These are phyloP conservation scores for Drechmeria coniospora DNA, from an alignment of 2,329 filamentous ascomycete species.

Conservation along the genomic window DNA sequence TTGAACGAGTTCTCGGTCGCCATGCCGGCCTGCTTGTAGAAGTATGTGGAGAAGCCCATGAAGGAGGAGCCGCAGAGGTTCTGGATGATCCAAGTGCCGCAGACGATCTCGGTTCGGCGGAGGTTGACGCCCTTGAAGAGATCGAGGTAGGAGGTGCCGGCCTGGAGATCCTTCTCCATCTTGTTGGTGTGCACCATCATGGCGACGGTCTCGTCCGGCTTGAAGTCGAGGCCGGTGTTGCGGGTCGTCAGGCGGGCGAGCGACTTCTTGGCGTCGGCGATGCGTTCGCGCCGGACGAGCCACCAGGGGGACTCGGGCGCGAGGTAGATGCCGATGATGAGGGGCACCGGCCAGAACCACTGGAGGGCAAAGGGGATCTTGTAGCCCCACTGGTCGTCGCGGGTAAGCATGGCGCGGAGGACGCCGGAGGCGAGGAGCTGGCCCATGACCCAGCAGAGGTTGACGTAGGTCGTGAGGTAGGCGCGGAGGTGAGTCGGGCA, in stretches of 20 bases:
- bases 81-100: constrained; percentile 27
- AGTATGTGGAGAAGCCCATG: constrained; percentile 45
- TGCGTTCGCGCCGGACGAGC: constrained; percentile 25
- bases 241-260: constrained; percentile 24
- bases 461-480: constrained; percentile 32
- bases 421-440: constrained; percentile 30
- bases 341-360: constrained; percentile 31
- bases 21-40: constrained; percentile 28
- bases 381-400: constrained; percentile 26
- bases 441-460: constrained; percentile 34
- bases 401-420: constrained; percentile 21
- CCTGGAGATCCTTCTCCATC: constrained; percentile 24
- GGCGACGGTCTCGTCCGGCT: constrained; percentile 27
- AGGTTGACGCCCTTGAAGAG: constrained; percentile 31
- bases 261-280: constrained; percentile 22
- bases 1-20: constrained; percentile 20
- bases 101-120: constrained; percentile 29
- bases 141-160: constrained; percentile 27
- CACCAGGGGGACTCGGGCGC: constrained; percentile 37
- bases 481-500: constrained; percentile 29
- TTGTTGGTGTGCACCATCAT: constrained; percentile 37
- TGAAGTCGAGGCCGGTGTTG: constrained; percentile 17
- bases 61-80: constrained; percentile 23
- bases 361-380: constrained; percentile 33
- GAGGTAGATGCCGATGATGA: constrained; percentile 25